Evolutionary conservation across 768 basidiomycete species (phyloP).

Genomic region (Kwoniella pini): DNA sequence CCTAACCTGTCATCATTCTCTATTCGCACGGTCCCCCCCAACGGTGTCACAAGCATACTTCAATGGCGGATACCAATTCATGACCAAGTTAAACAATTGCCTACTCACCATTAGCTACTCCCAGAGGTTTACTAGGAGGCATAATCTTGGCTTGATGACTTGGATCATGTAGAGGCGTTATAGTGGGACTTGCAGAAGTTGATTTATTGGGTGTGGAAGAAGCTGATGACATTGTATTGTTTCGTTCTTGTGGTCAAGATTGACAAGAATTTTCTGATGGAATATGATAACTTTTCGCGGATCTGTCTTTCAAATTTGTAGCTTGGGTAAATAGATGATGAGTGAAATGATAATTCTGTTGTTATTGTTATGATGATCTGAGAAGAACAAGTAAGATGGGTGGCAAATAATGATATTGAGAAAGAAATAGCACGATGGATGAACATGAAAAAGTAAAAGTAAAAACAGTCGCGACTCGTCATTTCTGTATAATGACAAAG

Average conservation of each 20-base stretch:
- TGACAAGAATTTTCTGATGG: background rate
- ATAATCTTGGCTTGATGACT: conserved; percentile 48
- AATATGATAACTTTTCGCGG: no score
- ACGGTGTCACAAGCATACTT: background rate
- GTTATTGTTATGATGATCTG: no score
- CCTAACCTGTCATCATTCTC: no score
- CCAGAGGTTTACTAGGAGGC: conserved; percentile 45
- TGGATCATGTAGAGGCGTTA: conserved; percentile 54
- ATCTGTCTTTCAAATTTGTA: no score
- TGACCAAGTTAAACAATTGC: background rate
- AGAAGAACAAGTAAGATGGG: no score
- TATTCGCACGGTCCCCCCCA: no score
- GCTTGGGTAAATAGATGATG: no score
- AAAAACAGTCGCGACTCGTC: background rate
- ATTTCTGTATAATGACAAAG: no score
- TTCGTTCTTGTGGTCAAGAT: background rate
- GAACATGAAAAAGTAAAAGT: background rate
- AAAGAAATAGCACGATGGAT: background rate
- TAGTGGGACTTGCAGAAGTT: conserved; percentile 40
- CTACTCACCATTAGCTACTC: conserved; percentile 51
- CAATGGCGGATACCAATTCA: background rate
- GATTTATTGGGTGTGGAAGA: background rate
- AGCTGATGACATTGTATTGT: conserved; percentile 1
- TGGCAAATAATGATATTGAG: background rate
- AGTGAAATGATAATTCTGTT: no score